Conservation (phyloP, 2,329 filamentous ascomycete genomes). For the Macrophomina pseudophaseolina region DNA sequence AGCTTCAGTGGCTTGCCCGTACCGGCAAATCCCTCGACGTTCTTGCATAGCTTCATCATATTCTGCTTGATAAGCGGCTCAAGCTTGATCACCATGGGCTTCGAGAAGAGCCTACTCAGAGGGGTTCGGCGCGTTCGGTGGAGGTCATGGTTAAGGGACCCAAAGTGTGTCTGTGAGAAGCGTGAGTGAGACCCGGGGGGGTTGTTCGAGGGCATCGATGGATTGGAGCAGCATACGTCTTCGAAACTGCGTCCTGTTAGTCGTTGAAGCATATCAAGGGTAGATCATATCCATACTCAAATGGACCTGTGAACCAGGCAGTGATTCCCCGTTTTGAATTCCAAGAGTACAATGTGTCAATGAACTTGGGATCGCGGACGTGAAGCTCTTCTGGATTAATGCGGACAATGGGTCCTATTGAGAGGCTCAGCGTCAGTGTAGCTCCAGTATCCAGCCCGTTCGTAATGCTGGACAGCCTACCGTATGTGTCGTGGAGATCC, state of each 20-base stretch:
- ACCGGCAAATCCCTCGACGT: constrained; percentile 27
- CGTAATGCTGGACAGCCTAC: constrained; percentile 28
- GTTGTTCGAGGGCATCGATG: no score
- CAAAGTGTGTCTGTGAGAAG: constrained; percentile 13
- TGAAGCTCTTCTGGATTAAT: constrained; percentile 52
- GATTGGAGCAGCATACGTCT: neutral
- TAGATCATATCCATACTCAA: neutral
- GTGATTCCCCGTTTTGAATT: constrained; percentile 28
- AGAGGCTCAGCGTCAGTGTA: neutral
- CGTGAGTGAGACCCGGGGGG: neutral
- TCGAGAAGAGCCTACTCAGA: constrained; percentile 28
- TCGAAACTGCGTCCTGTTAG: neutral
- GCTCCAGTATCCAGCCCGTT: no score
- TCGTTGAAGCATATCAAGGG: neutral
- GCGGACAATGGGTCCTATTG: constrained; percentile 47
- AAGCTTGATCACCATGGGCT: constrained; percentile 25
- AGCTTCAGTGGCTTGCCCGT: constrained; percentile 25
- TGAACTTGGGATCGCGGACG: constrained; percentile 47
- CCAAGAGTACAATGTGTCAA: constrained; percentile 38
- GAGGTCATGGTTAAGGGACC: constrained; percentile 23
- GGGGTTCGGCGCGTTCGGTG: constrained; percentile 33
- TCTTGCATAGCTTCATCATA: constrained; percentile 24
- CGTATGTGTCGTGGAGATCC: constrained; percentile 44
- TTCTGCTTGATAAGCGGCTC: constrained; percentile 28
- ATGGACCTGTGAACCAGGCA: neutral